These are phyloP conservation scores for Nakazawaea laoshanensis DNA, from an alignment of 805 yeast genomes.

Conservation along the genomic window DNA sequence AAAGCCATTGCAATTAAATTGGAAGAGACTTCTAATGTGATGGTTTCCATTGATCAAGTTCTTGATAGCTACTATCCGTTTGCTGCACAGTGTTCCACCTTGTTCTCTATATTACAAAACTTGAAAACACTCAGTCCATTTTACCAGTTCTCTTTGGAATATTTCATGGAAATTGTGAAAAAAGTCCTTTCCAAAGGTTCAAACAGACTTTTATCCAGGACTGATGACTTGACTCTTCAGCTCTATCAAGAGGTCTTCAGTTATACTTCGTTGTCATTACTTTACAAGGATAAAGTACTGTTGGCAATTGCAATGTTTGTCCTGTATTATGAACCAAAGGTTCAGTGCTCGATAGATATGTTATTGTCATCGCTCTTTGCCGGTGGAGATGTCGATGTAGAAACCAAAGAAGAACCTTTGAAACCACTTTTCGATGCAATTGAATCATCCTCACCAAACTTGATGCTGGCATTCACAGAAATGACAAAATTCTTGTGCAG, in stretches of 20 bases:
- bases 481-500: conserved; percentile 18
- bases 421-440: background rate
- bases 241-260: conserved; percentile 42
- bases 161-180: conserved; percentile 27
- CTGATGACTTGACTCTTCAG: conserved; percentile 21
- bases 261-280: conserved; percentile 36
- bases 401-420: background rate
- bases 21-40: conserved; percentile 42
- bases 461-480: conserved; percentile 14
- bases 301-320: conserved; percentile 32
- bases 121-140: conserved; percentile 35
- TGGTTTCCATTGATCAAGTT: conserved; percentile 43
- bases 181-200: conserved; percentile 18
- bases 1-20: conserved; percentile 42
- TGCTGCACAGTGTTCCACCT: conserved; percentile 43
- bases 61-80: conserved; percentile 41
- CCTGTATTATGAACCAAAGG: conserved; percentile 13
- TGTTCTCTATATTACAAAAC: conserved; percentile 39
- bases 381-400: background rate
- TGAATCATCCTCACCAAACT: conserved; percentile 3
- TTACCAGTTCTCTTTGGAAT: conserved; percentile 51
- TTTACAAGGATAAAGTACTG: conserved; percentile 32
- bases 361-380: conserved; percentile 8
- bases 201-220: conserved; percentile 14
- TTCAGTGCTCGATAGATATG: conserved; percentile 12